Evolutionary conservation across 257 asterid genomes (phyloP), one percentile per base, ranked within the genome.

Genomic region (Gentiana macrophylla): DNA sequence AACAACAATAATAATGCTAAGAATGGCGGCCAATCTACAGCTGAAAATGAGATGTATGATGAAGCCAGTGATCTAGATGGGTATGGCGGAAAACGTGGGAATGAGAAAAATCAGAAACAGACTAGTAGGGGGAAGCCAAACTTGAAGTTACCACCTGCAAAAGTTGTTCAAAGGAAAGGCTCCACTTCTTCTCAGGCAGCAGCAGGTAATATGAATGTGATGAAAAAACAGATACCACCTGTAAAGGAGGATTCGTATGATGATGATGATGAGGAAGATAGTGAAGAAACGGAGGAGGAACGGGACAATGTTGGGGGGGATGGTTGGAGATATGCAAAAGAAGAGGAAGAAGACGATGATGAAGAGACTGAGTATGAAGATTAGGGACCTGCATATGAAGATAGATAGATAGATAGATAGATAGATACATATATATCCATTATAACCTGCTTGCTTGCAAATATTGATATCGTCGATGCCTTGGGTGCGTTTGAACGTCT

Each of bases 281-380:
- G 98, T 58, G 98, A 92, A 71, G 97, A 92, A 69, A 92, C 98
- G 0, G 98, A 92, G 62, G 97, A 92, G 80, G 98, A 92, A 60
- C 56, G 89, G 0, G 97, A 92, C 4, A 83, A 78, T 61, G 76
- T 74, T 0, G 88, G 75, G 37, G 94, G 76, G 35, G 94, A 76
- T 11, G 94, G 84, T 37, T 87, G 89, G 97, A 79, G 90, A 68
- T 83, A 87, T 43, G 80, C 76, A 11, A 82, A 62, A 8, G 74
- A 79, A n/a, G 81, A 62, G 6, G 74, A 79, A 15, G 80, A 81
- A 12, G 94, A 87, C 0, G 95, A 89, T n/a, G 96, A 90, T 63
- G 98, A 92, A 71, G 98, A 92, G 85, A 92, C 98, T 0, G 98
- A 92, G 53, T 70, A 92, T 11, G 98, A 92, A 66, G 98, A 92